Evolutionary conservation across 345 rosid species (phyloP).

Genomic region (Draba incana): DNA sequence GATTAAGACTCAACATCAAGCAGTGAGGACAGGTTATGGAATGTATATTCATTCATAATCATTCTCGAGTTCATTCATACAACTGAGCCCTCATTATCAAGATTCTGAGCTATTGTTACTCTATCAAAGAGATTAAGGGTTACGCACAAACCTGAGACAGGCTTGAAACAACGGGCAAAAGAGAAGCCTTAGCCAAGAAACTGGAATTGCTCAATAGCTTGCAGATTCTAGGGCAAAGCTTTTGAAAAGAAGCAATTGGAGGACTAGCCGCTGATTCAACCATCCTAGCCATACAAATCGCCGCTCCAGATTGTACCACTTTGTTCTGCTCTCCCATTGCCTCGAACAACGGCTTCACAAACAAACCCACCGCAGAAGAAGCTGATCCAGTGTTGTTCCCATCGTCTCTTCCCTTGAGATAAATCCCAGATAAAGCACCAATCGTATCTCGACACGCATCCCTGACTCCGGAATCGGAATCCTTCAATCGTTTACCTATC

Average conservation of each 20-base stretch:
- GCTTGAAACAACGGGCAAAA: slow-evolving; percentile 78
- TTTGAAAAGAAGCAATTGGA: slow-evolving; percentile 68
- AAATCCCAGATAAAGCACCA: slow-evolving; percentile 69
- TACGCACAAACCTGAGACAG: slow-evolving; percentile 73
- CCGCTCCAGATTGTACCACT: slow-evolving; percentile 87
- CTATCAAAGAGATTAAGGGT: neutral
- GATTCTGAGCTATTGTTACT: neutral
- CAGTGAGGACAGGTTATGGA: slow-evolving; percentile 11
- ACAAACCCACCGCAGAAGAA: slow-evolving; percentile 64
- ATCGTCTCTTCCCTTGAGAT: slow-evolving; percentile 61
- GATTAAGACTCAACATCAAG: slow-evolving; percentile 10
- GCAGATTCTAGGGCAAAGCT: slow-evolving; percentile 87
- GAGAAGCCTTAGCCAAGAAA: slow-evolving; percentile 80
- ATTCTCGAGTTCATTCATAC: neutral
- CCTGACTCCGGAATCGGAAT: slow-evolving; percentile 87
- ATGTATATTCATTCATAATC: neutral
- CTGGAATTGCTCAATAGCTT: slow-evolving; percentile 81
- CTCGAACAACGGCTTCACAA: slow-evolving; percentile 86
- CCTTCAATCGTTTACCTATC: slow-evolving; percentile 77
- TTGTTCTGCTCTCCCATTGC: slow-evolving; percentile 99
- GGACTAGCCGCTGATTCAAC: slow-evolving; percentile 73
- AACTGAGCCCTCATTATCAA: neutral
- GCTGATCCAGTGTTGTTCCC: slow-evolving; percentile 37
- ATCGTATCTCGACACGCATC: slow-evolving; percentile 93
- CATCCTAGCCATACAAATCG: slow-evolving; percentile 88